phyloP scores from a whole-genome alignment of 306 rosid species.

The Vicia faba region DNA sequence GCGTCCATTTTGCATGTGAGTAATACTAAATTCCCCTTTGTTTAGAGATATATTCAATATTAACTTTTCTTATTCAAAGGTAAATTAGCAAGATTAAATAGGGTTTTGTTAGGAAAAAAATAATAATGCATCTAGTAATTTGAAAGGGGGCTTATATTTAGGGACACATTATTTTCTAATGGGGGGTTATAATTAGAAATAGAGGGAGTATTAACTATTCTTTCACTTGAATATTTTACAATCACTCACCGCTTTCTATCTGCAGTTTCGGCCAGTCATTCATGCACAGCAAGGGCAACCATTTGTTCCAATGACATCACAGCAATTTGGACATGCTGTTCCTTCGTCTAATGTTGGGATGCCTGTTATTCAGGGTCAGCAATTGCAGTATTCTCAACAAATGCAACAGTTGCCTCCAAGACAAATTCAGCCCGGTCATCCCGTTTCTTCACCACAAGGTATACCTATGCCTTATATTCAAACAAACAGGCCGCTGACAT shows the following conservation, averaged over 20 bases:
- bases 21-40: too few species aligned
- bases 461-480: constrained; percentile 70
- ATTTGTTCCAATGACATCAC: constrained; percentile 59
- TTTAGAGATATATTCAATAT: too few species aligned
- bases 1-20: too few species aligned
- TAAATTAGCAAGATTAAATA: too few species aligned
- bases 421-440: constrained; percentile 71
- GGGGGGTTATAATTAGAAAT: too few species aligned
- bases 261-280: constrained; percentile 80
- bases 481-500: constrained; percentile 67
- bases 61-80: too few species aligned
- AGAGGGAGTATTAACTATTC: constrained; percentile 6
- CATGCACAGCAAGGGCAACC: constrained; percentile 80
- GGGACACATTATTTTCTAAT: too few species aligned
- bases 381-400: constrained; percentile 76
- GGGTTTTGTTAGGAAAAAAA: too few species aligned
- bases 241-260: constrained; percentile 24
- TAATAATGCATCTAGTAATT: too few species aligned
- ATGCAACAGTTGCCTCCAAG: constrained; percentile 78
- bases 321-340: constrained; percentile 71
- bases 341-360: constrained; percentile 68
- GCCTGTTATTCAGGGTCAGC: constrained; percentile 72
- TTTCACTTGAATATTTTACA: constrained; percentile 27
- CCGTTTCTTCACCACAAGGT: constrained; percentile 64
- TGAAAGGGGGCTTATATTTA: too few species aligned